Evolutionary conservation across 2,329 filamentous ascomycete species (phyloP).

Genomic region (Teratosphaeria pseudoeucalypti): DNA sequence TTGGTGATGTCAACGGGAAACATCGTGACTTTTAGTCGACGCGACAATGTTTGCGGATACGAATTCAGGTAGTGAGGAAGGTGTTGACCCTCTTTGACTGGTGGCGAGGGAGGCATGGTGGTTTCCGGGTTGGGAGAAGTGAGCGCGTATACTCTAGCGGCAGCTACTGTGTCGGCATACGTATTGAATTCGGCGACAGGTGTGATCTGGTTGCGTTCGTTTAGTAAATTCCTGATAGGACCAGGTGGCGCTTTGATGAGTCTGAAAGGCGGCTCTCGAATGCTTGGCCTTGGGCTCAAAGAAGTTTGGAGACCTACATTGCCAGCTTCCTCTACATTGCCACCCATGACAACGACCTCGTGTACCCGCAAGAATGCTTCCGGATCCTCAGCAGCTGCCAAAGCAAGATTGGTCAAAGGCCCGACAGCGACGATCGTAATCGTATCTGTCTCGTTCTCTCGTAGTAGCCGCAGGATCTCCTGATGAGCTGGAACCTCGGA

Average conservation of each 20-base stretch:
- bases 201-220: constrained; percentile 41
- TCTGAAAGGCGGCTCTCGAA: constrained; percentile 25
- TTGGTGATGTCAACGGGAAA: constrained; percentile 42
- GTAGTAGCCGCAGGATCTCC: constrained; percentile 80
- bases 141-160: constrained; percentile 39
- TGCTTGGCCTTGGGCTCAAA: constrained; percentile 4
- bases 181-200: constrained; percentile 93
- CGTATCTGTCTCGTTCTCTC: constrained; percentile 69
- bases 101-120: constrained; percentile 60
- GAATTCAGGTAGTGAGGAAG: constrained; percentile 24
- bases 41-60: constrained; percentile 33
- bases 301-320: constrained; percentile 44
- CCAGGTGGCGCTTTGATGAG: constrained; percentile 30
- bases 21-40: constrained; percentile 34
- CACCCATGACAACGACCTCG: constrained; percentile 93
- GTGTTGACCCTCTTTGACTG: constrained; percentile 15
- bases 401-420: constrained; percentile 83
- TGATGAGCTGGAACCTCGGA: constrained; percentile 65
- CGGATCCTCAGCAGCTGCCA: constrained; percentile 79
- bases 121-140: constrained; percentile 53
- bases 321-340: constrained; percentile 65
- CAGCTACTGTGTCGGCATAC: constrained; percentile 60
- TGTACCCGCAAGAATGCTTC: constrained; percentile 82
- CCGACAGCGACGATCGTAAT: constrained; percentile 87
- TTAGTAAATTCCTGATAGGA: constrained; percentile 19